Percentiles rank a stretch among this genome's conserved stretches.
Evolutionary conservation across 1,139 yeast species (phyloP).

Genomic region (Diutina neorugosa): DNA sequence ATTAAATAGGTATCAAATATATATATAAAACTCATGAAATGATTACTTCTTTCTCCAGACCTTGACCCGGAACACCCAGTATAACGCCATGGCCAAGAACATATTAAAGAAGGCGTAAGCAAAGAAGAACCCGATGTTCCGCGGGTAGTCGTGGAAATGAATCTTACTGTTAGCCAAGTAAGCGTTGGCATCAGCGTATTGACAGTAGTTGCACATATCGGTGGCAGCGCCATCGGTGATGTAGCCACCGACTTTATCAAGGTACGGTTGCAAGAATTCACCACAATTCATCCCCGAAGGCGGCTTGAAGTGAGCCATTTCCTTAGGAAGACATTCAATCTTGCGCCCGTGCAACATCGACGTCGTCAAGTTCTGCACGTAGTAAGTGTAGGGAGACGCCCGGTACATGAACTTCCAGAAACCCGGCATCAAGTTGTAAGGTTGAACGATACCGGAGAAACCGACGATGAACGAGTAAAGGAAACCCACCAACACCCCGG

Average conservation of each 20-base stretch:
- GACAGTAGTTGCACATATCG: constrained; percentile 46
- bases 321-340: constrained; percentile 7
- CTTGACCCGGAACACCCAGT: not conserved
- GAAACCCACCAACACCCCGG: constrained; percentile 43
- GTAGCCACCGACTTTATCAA: constrained; percentile 32
- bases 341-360: constrained; percentile 39
- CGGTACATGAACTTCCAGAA: constrained; percentile 60
- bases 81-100: constrained; percentile 10
- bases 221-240: constrained; percentile 41
- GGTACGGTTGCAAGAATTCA: constrained; percentile 25
- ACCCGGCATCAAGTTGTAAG: constrained; percentile 37
- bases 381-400: constrained; percentile 58
- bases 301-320: constrained; percentile 8
- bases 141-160: constrained; percentile 40
- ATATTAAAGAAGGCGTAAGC: constrained; percentile 43
- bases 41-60: not conserved
- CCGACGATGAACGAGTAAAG: constrained; percentile 40
- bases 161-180: constrained; percentile 35
- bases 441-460: constrained; percentile 58
- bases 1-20: not conserved
- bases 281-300: constrained; percentile 38
- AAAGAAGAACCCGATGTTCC: constrained; percentile 52
- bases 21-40: not conserved
- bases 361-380: constrained; percentile 46
- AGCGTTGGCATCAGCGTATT: constrained; percentile 39